Base-by-base conservation (phyloP, 1,139 yeast genomes). In the Hansenula sp. region DNA sequence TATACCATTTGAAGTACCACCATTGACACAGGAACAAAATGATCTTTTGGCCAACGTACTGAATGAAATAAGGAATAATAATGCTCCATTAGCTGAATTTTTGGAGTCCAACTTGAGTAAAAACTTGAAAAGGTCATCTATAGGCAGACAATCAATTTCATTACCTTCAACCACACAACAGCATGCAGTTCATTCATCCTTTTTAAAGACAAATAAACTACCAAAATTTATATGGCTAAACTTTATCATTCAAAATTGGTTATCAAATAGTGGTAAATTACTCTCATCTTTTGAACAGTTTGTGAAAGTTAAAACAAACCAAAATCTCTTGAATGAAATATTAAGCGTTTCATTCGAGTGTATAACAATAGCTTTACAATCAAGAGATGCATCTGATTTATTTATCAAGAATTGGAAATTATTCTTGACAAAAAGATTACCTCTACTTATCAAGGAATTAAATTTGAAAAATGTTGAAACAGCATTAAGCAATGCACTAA, bases 171-270 rank as follows among this genome's bases (percentile, higher is more conserved):
- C 14, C 22, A 17, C 14, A 18, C 32, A 20, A 29, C 28, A 6
- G 30, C 39, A 16, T 29, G 28, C 44, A 8, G 30, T 40, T 9
- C 51, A 52, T 30, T 27, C 46, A 6, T 39, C 49, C 5, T 51
- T 52, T 31, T 22, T 52, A 7, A 53, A 52, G 32, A 38, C 50
- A 9, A 52, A 44, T 41, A 55, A 50, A 34, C 34, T 46, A 1
- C 46, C 56, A 13, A 50, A 46, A 37, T 42, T 45, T 14, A 44
- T 55, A 2, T 55, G 59, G 59, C 41, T 55, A 10, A 50, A 50
- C 31, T 35, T 41, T 4, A 44, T 49, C 0, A 40, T 55, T 3
- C 31, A 43, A 19, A 44, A 45, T 2, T 55, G 57, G 57, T 18
- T 39, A 5, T 46, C 55, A 1, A 46, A 47, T 27, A 39, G 43